Evolutionary conservation across 768 basidiomycete genomes (phyloP), one percentile per base, ranked within the genome.

Genomic region (Suillus variegatus): DNA sequence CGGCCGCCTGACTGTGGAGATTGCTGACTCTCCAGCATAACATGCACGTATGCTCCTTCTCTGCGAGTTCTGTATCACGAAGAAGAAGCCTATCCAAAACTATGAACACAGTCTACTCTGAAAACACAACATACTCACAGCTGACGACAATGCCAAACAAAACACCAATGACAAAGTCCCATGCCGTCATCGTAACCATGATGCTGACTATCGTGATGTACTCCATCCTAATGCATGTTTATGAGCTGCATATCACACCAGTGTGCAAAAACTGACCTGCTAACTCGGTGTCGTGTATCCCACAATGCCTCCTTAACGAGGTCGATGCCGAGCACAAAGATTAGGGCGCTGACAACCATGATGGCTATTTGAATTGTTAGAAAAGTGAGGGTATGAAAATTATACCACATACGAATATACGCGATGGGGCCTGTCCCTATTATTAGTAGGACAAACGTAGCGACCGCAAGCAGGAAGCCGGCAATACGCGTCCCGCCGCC

Each of bases 81-180:
- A 99, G 80, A 97, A 97, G 77, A 98, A 83, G 71, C 91, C 93
- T 93, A 47, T 49, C 43, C 32, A 47, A 9, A 47, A 28, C 36
- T 20, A 2, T 43, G 55, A 35, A 22, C 20, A 64, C 35, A 8
- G 38, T 58, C 47, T 35, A 22, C 66, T 51, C 6, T 6, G 8
- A 58, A 12, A 47, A 44, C 5, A 57, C 10, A 4, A 49, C 55
- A 12, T 0, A 80, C 89, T 73, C 76, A 90, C 95, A 97, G 71
- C 94, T 94, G 64, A 95, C 88, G 63, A 97, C 80, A 72, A 99
- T 93, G 6, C 97, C 97, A 71, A 96, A 93, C 3, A 96, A 76
- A 0, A 99, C 92, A 0, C 97, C 97, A 68, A 91, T 87, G 7
- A 98, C 95, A 71, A 98, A 98, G 78, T 98, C 95, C 88, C 88